Conservation (phyloP, 495 filamentous ascomycete genomes). For the Bombardia bombarda region DNA sequence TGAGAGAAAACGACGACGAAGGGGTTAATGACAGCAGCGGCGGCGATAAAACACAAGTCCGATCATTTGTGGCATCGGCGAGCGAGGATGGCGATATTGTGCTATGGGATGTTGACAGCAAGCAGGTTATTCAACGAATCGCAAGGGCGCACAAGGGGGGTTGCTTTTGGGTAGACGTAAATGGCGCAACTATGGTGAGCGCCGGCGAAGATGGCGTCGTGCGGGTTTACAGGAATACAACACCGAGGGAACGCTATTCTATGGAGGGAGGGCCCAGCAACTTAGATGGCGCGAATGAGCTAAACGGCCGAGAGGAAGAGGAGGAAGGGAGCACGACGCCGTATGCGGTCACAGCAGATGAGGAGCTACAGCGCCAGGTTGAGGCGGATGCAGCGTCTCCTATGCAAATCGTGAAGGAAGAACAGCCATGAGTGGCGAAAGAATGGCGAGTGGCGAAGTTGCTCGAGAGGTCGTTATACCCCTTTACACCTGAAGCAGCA, state of each 20-base stretch:
- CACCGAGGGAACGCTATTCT: too few species aligned
- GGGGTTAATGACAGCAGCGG: conserved; percentile 11
- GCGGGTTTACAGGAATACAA: conserved; percentile 29
- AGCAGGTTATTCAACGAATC: conserved; percentile 68
- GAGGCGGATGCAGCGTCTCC: conserved; percentile 14
- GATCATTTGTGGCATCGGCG: conserved; percentile 62
- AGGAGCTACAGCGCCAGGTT: conserved; percentile 18
- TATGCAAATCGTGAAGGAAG: conserved; percentile 16
- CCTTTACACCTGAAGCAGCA: too few species aligned
- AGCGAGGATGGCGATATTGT: conserved; percentile 82
- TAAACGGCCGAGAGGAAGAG: not conserved
- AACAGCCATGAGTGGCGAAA: conserved; percentile 1
- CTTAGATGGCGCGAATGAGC: conserved; percentile 2
- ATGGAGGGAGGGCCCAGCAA: too few species aligned
- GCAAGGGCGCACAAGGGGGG: conserved; percentile 62
- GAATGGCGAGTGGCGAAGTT: too few species aligned
- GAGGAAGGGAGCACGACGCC: not conserved
- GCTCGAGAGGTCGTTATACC: too few species aligned
- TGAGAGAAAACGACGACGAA: conserved; percentile 29
- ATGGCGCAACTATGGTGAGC: conserved; percentile 38
- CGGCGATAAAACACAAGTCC: conserved; percentile 4
- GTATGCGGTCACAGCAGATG: conserved; percentile 11
- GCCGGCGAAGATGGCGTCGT: conserved; percentile 35
- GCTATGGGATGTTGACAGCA: conserved; percentile 83
- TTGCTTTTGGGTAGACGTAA: conserved; percentile 74